A percentile compares a stretch with the other conserved stretches of the same genome.
phyloP scores from a whole-genome alignment of 73 alveolate species.

The Effrenium voratum region DNA sequence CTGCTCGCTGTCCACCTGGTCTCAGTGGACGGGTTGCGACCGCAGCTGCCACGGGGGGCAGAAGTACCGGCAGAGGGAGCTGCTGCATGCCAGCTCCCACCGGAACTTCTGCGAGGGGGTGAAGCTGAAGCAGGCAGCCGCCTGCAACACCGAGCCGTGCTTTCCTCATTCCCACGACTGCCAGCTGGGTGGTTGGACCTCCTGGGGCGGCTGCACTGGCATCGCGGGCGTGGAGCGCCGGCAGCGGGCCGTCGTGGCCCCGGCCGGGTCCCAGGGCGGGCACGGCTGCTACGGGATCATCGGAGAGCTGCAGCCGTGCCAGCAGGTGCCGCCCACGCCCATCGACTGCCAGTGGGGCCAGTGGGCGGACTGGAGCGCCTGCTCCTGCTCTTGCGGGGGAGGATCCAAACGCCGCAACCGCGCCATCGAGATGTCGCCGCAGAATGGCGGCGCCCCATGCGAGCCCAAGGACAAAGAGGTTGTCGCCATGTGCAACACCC shows the following conservation, averaged over 20 bases:
- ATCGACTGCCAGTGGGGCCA: slow-evolving; percentile 77
- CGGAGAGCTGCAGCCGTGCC: neutral
- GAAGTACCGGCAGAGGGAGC: slow-evolving; percentile 56
- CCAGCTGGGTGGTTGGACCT: slow-evolving; percentile 6
- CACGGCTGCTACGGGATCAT: slow-evolving; percentile 24
- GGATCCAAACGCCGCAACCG: slow-evolving; percentile 70
- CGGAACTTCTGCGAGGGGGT: slow-evolving; percentile 1
- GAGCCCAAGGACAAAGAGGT: slow-evolving; percentile 66
- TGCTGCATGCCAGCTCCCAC: slow-evolving; percentile 25
- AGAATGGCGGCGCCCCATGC: slow-evolving; percentile 41
- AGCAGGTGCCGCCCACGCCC: neutral
- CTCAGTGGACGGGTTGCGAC: slow-evolving; percentile 47
- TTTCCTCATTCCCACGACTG: slow-evolving; percentile 45
- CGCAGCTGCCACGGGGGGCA: slow-evolving; percentile 89
- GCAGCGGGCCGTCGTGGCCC: slow-evolving; percentile 14
- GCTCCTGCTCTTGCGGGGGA: slow-evolving; percentile 78
- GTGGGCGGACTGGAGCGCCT: slow-evolving; percentile 76
- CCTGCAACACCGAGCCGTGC: slow-evolving; percentile 28
- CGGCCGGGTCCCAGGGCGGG: slow-evolving; percentile 36
- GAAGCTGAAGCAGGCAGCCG: slow-evolving; percentile 57
- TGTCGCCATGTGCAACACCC: slow-evolving; percentile 58
- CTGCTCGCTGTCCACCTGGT: slow-evolving; percentile 54
- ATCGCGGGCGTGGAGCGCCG: slow-evolving; percentile 5
- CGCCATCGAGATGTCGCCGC: slow-evolving; percentile 61
- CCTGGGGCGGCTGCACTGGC: slow-evolving; percentile 22